These are phyloP conservation scores for Curvularia sp. DNA, from an alignment of 2,329 filamentous ascomycete species.

Conservation along the genomic window DNA sequence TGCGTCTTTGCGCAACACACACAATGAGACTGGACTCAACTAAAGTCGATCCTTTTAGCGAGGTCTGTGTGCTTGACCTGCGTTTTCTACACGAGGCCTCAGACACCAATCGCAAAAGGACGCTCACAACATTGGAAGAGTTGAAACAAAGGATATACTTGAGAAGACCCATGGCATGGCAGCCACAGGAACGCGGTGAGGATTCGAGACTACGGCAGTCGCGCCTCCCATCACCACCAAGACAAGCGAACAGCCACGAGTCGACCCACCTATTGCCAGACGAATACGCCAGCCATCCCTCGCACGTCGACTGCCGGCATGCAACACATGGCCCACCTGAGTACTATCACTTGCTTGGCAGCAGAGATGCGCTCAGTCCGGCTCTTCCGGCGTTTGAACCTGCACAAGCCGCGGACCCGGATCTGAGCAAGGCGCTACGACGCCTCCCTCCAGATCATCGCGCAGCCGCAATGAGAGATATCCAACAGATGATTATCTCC, in stretches of 20 bases:
- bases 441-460: constrained; percentile 32
- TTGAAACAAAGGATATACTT: constrained; percentile 49
- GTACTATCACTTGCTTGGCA: constrained; percentile 33
- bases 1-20: constrained; percentile 29
- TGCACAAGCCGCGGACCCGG: constrained; percentile 18
- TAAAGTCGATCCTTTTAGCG: constrained; percentile 1
- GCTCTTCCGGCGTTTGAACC: constrained; percentile 9
- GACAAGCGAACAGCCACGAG: constrained; percentile 17
- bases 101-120: constrained; percentile 46
- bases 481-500: constrained; percentile 44
- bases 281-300: constrained; percentile 29
- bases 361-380: constrained; percentile 19
- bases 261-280: constrained; percentile 19
- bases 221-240: constrained; percentile 23
- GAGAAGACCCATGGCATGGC: constrained; percentile 31
- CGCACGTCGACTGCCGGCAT: constrained; percentile 20
- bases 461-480: constrained; percentile 40
- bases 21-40: neutral
- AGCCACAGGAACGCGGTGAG: constrained; percentile 17
- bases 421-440: constrained; percentile 35
- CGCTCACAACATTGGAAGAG: constrained; percentile 46
- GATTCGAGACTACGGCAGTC: constrained; percentile 13
- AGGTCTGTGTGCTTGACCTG: constrained; percentile 43
- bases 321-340: constrained; percentile 32
- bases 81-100: constrained; percentile 48